Evolutionary conservation across 306 rosid species (phyloP), one percentile per base, ranked within the genome.

Genomic region (Corylus avellana): DNA sequence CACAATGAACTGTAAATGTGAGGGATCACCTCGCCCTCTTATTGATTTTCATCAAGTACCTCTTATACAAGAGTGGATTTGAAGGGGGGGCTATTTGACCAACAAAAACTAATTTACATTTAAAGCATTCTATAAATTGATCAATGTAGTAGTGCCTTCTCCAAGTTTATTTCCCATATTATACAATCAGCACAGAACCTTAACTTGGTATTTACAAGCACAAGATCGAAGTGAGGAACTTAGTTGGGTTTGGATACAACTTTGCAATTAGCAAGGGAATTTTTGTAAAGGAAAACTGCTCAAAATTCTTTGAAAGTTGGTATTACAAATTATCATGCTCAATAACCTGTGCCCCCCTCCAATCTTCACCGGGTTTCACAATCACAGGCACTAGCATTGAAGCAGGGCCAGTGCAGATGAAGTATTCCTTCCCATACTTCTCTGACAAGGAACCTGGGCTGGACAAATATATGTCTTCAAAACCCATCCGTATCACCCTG

Each of bases 361-460:
- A 95, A 20, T 89, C 87, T 80, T 89, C 97, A 54, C 94, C 98
- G 70, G 98, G 98, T 32, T 92, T 85, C 75, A 95, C 86, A 79
- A 84, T 90, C 68, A 91, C 89, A 75, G 98, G 98, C 57, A 85
- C 97, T 72, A 95, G 74, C 51, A 95, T 77, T 78, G 98, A 87
- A 78, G 97, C 98, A 82, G 97, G 98, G n/a, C 98, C 98, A 20
- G 97, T 95, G 90, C 98, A 95, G 46, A 90, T 81, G 81, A 95
- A 95, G 68, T 91, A 88, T 67, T 91, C 97, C 44, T 89, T 85
- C 14, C 98, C 98, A 79, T 79, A 89, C 84, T 95, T 95, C 72
- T 86, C 84, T 5, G 91, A 90, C 75, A 87, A 76, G 1, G 98
- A 91, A 85, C 98, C 98, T 37, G 98, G 98, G 75, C 98, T 95